Evolutionary conservation across 805 yeast species (phyloP), one percentile per base, ranked within the genome.

Genomic region (Zygoascus biomembranicola): DNA sequence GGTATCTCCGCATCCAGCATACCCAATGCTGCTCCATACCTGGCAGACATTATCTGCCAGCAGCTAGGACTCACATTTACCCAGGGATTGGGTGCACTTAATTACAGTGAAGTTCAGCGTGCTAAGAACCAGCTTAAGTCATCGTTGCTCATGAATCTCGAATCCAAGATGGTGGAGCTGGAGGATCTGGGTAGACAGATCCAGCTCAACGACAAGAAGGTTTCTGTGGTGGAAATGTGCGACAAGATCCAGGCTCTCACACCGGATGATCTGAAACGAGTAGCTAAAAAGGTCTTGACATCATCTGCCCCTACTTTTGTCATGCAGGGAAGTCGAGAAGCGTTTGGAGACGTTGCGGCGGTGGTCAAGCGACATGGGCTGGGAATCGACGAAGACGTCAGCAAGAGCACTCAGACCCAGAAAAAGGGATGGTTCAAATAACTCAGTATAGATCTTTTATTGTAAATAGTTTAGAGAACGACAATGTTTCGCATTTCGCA

Each of bases 141-240:
- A 2, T 85, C 96, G 8, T 73, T 94, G 55, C 75, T 92, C 67
- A 92, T 92, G 96, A 92, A 90, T 63, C 77, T 90, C 47, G 99
- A 94, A 69, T 84, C 94, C 59, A 89, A 87, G 66, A 77, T 92
- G 76, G 95, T 95, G n/a, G 90, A 88, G 64, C 74, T 94, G 53
- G 99, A 94, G 70, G 99, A 94, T 64, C 76, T 90, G 70, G 98
- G 98, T 13, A 81, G 98, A 69, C 99, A 94, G 69, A 81, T 94
- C 26, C 96, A 87, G 69, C 80, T 87, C 47, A 89, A 86, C 65
- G 88, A 89, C 44, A 78, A 78, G 59, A 80, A 86, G 59, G 78
- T 90, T 8, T 81, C 87, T 13, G 84, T 89, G 8, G 72, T 75
- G 35, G 96, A 90, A 63, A 90, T 92, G 95, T 84, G 92, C 53